These are phyloP conservation scores for Fusarium xylarioides DNA, from an alignment of 2,329 filamentous ascomycete genomes.

Conservation along the genomic window DNA sequence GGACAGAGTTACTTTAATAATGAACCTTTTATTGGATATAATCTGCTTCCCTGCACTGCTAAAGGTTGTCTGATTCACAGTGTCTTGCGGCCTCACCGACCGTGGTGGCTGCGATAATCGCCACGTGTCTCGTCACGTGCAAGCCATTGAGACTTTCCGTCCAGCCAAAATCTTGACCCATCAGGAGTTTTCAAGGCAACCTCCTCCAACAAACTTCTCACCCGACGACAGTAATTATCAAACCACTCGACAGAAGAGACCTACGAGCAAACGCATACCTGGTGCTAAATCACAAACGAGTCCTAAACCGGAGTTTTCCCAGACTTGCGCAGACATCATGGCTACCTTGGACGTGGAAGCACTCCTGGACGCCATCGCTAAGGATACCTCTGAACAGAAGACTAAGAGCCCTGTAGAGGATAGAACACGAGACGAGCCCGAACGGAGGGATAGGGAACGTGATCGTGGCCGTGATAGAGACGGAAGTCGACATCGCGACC, in stretches of 20 bases:
- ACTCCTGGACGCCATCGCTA: constrained; percentile 85
- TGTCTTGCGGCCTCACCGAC: neutral
- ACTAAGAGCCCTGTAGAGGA: constrained; percentile 58
- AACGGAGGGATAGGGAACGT: constrained; percentile 65
- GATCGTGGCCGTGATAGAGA: constrained; percentile 66
- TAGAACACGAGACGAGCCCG: constrained; percentile 57
- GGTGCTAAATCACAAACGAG: constrained; percentile 6
- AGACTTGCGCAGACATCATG: constrained; percentile 50
- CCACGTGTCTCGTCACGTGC: constrained; percentile 40
- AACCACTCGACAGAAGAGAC: constrained; percentile 5
- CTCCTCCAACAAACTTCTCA: constrained; percentile 15
- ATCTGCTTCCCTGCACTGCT: neutral
- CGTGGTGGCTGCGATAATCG: constrained; percentile 10
- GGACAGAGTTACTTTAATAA: constrained; percentile 35
- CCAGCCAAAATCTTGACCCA: constrained; percentile 37
- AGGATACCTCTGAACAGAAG: constrained; percentile 62
- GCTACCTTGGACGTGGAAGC: constrained; percentile 81
- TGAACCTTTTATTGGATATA: constrained; percentile 1
- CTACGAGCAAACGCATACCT: neutral
- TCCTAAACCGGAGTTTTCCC: neutral
- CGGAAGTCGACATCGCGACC: constrained; percentile 63
- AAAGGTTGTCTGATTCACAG: neutral
- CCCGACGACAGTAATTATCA: constrained; percentile 20
- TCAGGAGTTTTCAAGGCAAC: constrained; percentile 34
- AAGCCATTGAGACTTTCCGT: neutral